Percentiles rank a stretch among this genome's conserved stretches.
Evolutionary conservation across 2,329 filamentous ascomycete species (phyloP).

Genomic region (Drechslerella coelobrocha): DNA sequence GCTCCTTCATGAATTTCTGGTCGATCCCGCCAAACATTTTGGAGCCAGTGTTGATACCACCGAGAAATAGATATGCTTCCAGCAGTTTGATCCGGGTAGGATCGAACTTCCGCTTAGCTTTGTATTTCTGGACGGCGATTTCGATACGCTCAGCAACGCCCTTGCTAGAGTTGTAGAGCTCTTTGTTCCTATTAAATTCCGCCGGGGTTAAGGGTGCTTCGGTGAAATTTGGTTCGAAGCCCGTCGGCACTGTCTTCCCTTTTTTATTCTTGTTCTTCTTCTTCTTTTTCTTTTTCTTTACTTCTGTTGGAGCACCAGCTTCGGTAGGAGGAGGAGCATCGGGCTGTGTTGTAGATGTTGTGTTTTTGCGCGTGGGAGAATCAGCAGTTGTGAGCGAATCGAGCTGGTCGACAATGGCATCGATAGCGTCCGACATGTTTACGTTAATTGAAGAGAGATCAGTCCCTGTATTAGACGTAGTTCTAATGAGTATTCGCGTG

Average conservation of each 20-base stretch:
- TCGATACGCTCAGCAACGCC: constrained; percentile 69
- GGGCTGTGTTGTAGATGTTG: constrained; percentile 21
- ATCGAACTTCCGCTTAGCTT: constrained; percentile 73
- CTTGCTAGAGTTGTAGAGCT: constrained; percentile 67
- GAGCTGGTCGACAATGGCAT: constrained; percentile 37
- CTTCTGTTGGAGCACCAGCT: constrained; percentile 2
- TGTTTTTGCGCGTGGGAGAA: constrained; percentile 12
- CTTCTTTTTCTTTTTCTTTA: constrained; percentile 50
- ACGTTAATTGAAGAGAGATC: not conserved
- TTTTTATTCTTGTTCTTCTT: constrained; percentile 60
- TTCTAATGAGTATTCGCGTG: too few species aligned
- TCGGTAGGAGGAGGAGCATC: constrained; percentile 8
- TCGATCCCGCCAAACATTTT: constrained; percentile 71
- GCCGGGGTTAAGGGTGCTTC: constrained; percentile 78
- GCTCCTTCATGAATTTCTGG: constrained; percentile 67
- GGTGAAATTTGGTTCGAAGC: constrained; percentile 81
- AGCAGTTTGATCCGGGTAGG: constrained; percentile 70
- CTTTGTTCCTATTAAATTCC: constrained; percentile 71
- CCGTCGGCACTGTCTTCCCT: constrained; percentile 62
- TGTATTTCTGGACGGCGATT: constrained; percentile 81
- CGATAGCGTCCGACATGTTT: constrained; percentile 30
- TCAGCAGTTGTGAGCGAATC: constrained; percentile 27
- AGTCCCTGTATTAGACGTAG: not conserved
- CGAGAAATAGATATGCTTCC: constrained; percentile 79
- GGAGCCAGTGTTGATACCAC: constrained; percentile 73